phyloP scores from a whole-genome alignment of 306 rosid species.

The Prunus fruticosa region DNA sequence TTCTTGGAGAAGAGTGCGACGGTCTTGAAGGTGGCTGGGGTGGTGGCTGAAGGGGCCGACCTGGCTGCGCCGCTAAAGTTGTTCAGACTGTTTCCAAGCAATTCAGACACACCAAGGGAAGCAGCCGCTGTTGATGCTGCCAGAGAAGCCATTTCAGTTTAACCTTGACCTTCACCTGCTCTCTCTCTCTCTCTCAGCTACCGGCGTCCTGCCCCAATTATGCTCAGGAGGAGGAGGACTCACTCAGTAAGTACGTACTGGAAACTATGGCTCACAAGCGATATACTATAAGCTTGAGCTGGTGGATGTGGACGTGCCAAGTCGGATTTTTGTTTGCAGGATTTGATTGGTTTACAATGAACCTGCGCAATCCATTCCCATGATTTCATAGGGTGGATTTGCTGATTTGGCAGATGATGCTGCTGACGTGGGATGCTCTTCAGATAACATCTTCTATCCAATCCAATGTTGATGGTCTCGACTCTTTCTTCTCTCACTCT shows the following conservation, averaged over 20 bases:
- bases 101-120: slow-evolving; percentile 83
- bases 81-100: slow-evolving; percentile 71
- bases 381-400: slow-evolving; percentile 50
- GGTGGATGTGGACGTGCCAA: slow-evolving; percentile 85
- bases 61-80: slow-evolving; percentile 56
- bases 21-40: slow-evolving; percentile 57
- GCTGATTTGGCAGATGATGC: slow-evolving; percentile 54
- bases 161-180: not conserved
- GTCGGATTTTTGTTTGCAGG: slow-evolving; percentile 43
- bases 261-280: slow-evolving; percentile 2
- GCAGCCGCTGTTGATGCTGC: slow-evolving; percentile 70
- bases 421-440: slow-evolving; percentile 44
- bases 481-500: not conserved
- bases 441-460: slow-evolving; percentile 70
- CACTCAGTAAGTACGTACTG: not conserved
- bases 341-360: slow-evolving; percentile 46
- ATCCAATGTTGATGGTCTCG: not conserved
- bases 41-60: slow-evolving; percentile 60
- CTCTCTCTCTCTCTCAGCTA: not conserved
- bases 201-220: not conserved
- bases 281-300: slow-evolving; percentile 58
- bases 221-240: not conserved
- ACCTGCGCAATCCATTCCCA: slow-evolving; percentile 59
- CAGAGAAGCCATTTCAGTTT: slow-evolving; percentile 57
- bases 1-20: slow-evolving; percentile 77